phyloP scores from a whole-genome alignment of 2,329 filamentous ascomycete genomes.

The Penicillium rolfsii region DNA sequence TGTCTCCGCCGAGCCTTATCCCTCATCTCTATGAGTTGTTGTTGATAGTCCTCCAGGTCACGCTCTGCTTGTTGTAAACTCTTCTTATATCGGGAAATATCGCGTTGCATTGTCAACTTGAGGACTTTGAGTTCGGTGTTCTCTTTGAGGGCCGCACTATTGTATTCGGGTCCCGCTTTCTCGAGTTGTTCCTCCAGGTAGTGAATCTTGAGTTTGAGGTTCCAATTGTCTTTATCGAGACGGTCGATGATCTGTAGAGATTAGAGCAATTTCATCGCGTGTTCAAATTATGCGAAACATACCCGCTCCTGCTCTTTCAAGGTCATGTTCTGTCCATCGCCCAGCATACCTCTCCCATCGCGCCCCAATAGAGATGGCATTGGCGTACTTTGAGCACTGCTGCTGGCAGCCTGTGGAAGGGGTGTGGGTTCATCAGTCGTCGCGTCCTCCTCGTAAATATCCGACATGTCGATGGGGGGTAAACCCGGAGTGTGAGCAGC shows the following conservation, averaged over 20 bases:
- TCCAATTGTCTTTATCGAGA: conserved; percentile 98
- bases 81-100: conserved; percentile 85
- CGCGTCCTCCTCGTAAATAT: conserved; percentile 65
- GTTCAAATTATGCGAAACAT: not conserved
- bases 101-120: conserved; percentile 84
- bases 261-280: conserved; percentile 15
- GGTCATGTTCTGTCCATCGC: conserved; percentile 79
- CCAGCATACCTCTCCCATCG: conserved; percentile 68
- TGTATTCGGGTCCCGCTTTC: conserved; percentile 86
- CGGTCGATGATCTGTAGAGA: conserved; percentile 72
- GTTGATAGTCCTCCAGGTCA: conserved; percentile 80
- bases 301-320: conserved; percentile 93
- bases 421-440: conserved; percentile 72
- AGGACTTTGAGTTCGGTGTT: conserved; percentile 96
- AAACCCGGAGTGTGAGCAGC: conserved; percentile 75
- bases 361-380: conserved; percentile 69
- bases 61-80: conserved; percentile 79
- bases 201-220: conserved; percentile 93
- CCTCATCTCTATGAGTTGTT: conserved; percentile 80
- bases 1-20: conserved; percentile 78
- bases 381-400: conserved; percentile 82
- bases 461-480: conserved; percentile 72
- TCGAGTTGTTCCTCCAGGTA: conserved; percentile 89
- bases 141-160: conserved; percentile 84
- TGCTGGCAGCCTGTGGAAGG: conserved; percentile 73